Conservation (phyloP, 495 filamentous ascomycete genomes). For the Hypoxylon crocopeplum region DNA sequence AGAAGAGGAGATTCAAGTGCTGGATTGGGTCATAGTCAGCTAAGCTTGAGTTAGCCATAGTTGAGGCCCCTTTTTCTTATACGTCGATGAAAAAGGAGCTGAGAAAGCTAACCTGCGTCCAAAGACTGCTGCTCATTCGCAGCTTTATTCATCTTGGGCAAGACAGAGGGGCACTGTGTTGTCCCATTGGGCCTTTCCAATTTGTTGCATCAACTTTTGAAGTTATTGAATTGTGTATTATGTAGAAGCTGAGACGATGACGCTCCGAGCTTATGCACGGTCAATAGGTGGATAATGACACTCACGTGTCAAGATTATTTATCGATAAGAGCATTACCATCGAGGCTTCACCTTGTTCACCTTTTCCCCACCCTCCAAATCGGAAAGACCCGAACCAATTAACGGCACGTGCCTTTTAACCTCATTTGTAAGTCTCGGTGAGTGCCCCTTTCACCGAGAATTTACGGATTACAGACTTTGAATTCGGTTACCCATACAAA, state of each 20-base stretch:
- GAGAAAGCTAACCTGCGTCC: conserved; percentile 54
- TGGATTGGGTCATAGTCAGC: conserved; percentile 93
- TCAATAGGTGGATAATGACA: neutral
- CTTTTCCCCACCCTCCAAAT: conserved; percentile 3
- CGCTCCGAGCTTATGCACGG: neutral
- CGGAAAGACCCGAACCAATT: conserved; percentile 29
- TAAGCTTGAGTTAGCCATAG: conserved; percentile 51
- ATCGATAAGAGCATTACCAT: conserved; percentile 26
- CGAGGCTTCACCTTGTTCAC: conserved; percentile 10
- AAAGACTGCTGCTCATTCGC: conserved; percentile 51
- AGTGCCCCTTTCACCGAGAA: neutral
- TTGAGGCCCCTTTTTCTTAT: conserved; percentile 16
- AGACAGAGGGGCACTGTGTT: neutral
- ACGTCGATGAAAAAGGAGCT: neutral
- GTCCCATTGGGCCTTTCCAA: conserved; percentile 11
- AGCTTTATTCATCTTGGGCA: conserved; percentile 53
- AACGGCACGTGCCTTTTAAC: neutral
- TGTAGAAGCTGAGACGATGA: conserved; percentile 5
- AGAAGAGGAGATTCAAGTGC: conserved; percentile 93
- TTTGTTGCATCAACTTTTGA: neutral
- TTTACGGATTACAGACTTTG: no score
- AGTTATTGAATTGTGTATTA: neutral
- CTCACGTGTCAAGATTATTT: conserved; percentile 10
- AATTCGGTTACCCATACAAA: no score
- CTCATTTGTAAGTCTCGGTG: neutral